Evolutionary conservation across 805 yeast genomes (phyloP).

Genomic region (Blastobotrys chiropterorum): DNA sequence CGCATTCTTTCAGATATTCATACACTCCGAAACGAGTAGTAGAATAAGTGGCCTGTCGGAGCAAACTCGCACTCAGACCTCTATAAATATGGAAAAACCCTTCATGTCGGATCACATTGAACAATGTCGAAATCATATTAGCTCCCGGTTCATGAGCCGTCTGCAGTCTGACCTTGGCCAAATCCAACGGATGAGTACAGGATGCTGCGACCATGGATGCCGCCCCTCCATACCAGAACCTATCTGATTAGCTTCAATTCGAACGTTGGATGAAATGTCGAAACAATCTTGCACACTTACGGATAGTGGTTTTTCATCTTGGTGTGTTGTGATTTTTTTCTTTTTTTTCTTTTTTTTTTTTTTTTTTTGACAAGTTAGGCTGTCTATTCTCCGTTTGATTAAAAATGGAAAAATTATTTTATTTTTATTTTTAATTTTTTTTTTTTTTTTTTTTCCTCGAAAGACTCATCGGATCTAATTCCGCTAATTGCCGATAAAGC

Average conservation of each 20-base stretch:
- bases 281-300: constrained; percentile 19
- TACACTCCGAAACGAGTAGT: constrained; percentile 84
- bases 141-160: constrained; percentile 67
- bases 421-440: too few relatives aligned
- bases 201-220: constrained; percentile 37
- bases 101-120: constrained; percentile 52
- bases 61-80: constrained; percentile 73
- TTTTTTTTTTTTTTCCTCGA: not conserved
- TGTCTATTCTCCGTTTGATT: not conserved
- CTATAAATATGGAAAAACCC: constrained; percentile 63
- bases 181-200: constrained; percentile 67
- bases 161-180: constrained; percentile 82
- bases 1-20: constrained; percentile 59
- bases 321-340: not conserved
- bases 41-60: constrained; percentile 85
- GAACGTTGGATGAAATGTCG: not conserved
- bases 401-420: not conserved
- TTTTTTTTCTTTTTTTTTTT: not conserved
- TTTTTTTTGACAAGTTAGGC: not conserved
- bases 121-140: constrained; percentile 54
- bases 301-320: constrained; percentile 24
- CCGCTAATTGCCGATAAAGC: not conserved
- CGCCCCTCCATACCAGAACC: constrained; percentile 41
- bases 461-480: not conserved
- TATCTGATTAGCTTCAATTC: constrained; percentile 11